phyloP scores from a whole-genome alignment of 2,329 filamentous ascomycete genomes.

The Trichoderma sp. region DNA sequence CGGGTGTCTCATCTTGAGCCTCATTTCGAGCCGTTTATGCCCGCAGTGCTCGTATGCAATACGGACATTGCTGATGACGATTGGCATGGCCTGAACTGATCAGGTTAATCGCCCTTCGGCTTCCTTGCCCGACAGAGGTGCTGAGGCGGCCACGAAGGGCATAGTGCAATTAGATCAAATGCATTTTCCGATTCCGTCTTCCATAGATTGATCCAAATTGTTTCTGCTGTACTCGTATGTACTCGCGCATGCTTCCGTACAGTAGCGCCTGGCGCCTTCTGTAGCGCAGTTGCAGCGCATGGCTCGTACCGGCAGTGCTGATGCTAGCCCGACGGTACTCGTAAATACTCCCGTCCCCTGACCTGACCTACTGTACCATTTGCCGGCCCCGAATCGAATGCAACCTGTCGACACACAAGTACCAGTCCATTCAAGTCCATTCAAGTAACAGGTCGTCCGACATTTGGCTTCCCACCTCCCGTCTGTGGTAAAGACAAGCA shows the following conservation, averaged over 20 bases:
- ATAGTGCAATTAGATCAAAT: background rate
- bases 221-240: background rate
- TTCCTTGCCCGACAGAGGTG: background rate
- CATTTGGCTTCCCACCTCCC: background rate
- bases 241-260: background rate
- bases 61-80: background rate
- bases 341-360: no score
- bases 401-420: background rate
- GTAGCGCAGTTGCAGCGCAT: background rate
- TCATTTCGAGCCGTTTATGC: constrained; percentile 1
- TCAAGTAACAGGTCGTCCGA: background rate
- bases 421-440: background rate
- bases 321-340: background rate
- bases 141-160: background rate
- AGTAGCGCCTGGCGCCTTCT: background rate
- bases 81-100: background rate
- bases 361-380: no score
- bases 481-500: background rate
- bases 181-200: background rate
- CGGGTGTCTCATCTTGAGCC: background rate
- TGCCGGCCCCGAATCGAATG: background rate
- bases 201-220: background rate
- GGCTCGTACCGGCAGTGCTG: background rate
- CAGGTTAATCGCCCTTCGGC: background rate
- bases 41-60: background rate